Evolutionary conservation across 2,329 filamentous ascomycete species (phyloP).

Genomic region (Neonectria punicea): DNA sequence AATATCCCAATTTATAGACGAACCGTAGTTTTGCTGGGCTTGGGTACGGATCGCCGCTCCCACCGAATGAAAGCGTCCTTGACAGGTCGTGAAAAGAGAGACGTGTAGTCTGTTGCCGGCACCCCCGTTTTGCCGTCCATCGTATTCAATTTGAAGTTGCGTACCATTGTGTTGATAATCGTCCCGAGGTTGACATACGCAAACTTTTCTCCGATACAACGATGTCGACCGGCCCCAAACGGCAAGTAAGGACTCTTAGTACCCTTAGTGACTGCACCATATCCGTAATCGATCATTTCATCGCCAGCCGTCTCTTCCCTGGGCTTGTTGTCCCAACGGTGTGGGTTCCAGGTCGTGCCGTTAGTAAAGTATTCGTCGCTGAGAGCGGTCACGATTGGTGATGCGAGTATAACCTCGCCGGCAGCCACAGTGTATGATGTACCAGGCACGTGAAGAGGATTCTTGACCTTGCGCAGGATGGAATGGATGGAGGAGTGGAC

Average conservation of each 20-base stretch:
- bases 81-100: slow-evolving; percentile 53
- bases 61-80: slow-evolving; percentile 49
- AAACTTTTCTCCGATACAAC: slow-evolving; percentile 82
- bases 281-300: slow-evolving; percentile 44
- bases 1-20: too few relatives aligned
- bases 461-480: slow-evolving; percentile 78
- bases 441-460: slow-evolving; percentile 68
- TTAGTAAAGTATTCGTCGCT: slow-evolving; percentile 68
- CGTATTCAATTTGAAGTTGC: slow-evolving; percentile 69
- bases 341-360: slow-evolving; percentile 44
- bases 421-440: slow-evolving; percentile 67
- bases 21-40: neutral
- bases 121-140: slow-evolving; percentile 65
- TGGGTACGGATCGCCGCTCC: slow-evolving; percentile 40
- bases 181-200: slow-evolving; percentile 75
- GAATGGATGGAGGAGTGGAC: slow-evolving; percentile 79
- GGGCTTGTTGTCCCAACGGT: slow-evolving; percentile 41
- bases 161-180: slow-evolving; percentile 71
- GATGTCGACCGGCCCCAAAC: slow-evolving; percentile 77
- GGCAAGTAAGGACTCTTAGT: slow-evolving; percentile 64
- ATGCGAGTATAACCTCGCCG: slow-evolving; percentile 58
- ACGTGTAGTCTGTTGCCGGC: slow-evolving; percentile 72
- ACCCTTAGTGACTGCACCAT: slow-evolving; percentile 46
- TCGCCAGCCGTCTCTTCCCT: slow-evolving; percentile 28
- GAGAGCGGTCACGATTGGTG: slow-evolving; percentile 54